Base-by-base conservation (phyloP, 192 early-diverging fungal species). In the Pilobolus umbonatus region DNA sequence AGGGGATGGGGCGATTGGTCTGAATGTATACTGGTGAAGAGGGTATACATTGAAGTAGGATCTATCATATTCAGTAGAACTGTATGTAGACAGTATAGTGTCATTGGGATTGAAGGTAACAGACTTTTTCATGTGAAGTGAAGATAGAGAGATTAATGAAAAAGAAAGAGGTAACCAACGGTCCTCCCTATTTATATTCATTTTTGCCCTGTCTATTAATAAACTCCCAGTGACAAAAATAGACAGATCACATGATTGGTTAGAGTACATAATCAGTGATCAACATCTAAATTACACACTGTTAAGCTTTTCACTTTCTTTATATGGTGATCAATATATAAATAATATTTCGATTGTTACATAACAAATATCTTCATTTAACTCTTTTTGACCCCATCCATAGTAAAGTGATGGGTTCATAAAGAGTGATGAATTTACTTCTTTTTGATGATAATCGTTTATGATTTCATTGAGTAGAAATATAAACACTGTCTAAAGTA, bases 61-160 rank as follows among this genome's bases (percentile, higher is more conserved):
- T 35, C 57, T 29, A 48, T 59, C 57, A 39, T 59, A 59, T 35
- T 59, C 57, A 6, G 24, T 21, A 5, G 57, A 17, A 24, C 57
- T 59, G 26, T 59, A 59, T 17, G 57, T 59, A 9, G 12, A 32
- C n/a, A 35, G 17, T 7, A 48, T 36, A 11, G 31, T 59, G 12
- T 48, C 45, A 17, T 40, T n/a, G 26, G 32, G 32, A 21, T 22
- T 48, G 1, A 59, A 59, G 10, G 19, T 28, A 34, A 59, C 57
- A 34, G 31, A 47, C 26, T 59, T 59, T 22, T 28, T 38, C 30
- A 46, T 44, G 5, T 25, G 17, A 31, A 29, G 9, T 31, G 56
- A 26, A 12, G 29, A 30, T 25, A 40, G 24, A 42, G 19, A 42
- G 19, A 42, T 15, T 17, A 42, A 42, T 17, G 19, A 5, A 5